Conservation (phyloP, 768 basidiomycete genomes). For the Pulveroboletus sp. region DNA sequence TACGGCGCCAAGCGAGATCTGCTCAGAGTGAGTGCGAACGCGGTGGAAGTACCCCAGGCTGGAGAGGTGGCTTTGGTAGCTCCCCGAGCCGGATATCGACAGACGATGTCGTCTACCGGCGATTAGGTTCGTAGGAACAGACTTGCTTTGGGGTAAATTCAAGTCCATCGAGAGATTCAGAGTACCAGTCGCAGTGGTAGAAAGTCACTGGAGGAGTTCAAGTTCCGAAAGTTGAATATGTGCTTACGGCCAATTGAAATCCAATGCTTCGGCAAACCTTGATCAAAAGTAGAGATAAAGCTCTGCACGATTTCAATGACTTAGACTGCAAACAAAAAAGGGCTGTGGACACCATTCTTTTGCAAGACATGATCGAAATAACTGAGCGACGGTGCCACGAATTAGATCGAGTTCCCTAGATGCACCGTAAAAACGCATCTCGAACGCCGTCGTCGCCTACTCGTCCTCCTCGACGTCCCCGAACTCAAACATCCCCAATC, state of each 20-base stretch:
- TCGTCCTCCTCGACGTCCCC: conserved; percentile 90
- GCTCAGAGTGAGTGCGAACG: conserved; percentile 26
- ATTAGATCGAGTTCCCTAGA: conserved; percentile 15
- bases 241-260: conserved; percentile 3
- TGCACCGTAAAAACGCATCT: conserved; percentile 18
- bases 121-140: conserved; percentile 19
- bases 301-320: background rate
- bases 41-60: conserved; percentile 41
- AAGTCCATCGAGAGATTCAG: conserved; percentile 10
- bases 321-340: background rate
- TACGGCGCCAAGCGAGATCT: conserved; percentile 7
- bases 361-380: background rate
- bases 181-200: background rate
- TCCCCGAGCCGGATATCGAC: conserved; percentile 35
- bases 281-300: too few relatives aligned
- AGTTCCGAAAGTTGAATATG: background rate
- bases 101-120: conserved; percentile 16
- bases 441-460: conserved; percentile 12
- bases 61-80: conserved; percentile 46
- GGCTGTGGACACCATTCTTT: background rate
- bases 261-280: background rate
- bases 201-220: background rate
- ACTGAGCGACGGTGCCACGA: background rate
- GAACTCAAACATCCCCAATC: conserved; percentile 84
- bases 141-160: conserved; percentile 23